Evolutionary conservation across 2,329 filamentous ascomycete genomes (phyloP).

Genomic region (Exutisphaerella laricina): DNA sequence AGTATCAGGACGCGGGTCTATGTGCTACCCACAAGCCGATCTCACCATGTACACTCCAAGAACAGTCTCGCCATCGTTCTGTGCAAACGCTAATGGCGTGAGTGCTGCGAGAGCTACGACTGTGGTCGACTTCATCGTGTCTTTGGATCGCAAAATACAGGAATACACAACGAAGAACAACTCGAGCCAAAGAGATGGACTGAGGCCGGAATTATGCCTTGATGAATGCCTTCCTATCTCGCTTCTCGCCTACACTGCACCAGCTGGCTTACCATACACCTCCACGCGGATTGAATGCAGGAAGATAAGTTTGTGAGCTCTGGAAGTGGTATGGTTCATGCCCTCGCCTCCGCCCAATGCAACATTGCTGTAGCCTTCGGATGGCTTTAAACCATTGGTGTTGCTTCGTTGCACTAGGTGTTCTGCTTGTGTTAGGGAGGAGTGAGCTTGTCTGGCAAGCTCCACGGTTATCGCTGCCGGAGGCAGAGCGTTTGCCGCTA

Average conservation of each 20-base stretch:
- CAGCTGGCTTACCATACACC: not conserved
- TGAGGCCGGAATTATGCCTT: constrained; percentile 1
- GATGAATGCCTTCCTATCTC: not conserved
- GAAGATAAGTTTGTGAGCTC: not conserved
- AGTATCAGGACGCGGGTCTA: not conserved
- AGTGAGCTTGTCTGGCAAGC: constrained; percentile 8
- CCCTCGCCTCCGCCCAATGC: constrained; percentile 3
- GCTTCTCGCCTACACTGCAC: constrained; percentile 4
- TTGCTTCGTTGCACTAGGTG: constrained; percentile 1
- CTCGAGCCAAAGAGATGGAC: constrained; percentile 2
- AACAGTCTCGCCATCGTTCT: constrained; percentile 58
- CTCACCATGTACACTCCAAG: constrained; percentile 67
- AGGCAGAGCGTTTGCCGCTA: constrained; percentile 14
- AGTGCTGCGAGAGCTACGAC: constrained; percentile 24
- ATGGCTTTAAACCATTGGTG: constrained; percentile 2
- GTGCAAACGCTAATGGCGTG: constrained; percentile 24
- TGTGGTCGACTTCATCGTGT: constrained; percentile 4
- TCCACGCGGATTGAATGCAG: not conserved
- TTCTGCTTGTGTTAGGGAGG: not conserved
- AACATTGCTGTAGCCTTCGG: constrained; percentile 1
- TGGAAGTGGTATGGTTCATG: not conserved
- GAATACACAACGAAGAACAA: too few species aligned
- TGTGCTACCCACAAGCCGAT: too few species aligned
- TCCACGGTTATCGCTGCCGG: constrained; percentile 12
- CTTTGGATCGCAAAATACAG: too few species aligned